Base-by-base conservation (phyloP, 257 asterid species). In the Gentiana straminea region DNA sequence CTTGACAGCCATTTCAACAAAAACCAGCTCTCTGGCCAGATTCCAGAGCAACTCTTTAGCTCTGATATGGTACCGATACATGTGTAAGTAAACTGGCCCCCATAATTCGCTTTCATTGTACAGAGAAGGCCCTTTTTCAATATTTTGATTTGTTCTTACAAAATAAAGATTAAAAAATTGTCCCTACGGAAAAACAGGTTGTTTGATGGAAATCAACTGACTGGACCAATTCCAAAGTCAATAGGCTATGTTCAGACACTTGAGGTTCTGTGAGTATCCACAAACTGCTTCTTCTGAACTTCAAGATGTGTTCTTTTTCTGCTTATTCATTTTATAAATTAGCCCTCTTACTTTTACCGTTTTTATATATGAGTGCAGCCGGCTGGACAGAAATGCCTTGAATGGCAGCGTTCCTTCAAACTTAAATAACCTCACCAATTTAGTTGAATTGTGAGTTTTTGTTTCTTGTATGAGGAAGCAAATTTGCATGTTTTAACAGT, bases 1-100 rank as follows among this genome's bases (percentile, higher is more conserved):
- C 52, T 37, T 60, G 70, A 62, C 85, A 84, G 96, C 79, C 93
- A 80, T 80, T 87, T 87, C 73, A 79, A 77, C 68, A 80, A 78
- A 54, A 87, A 87, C 70, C 78, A 53, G 80, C 82, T 87, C 49
- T 76, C 93, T 0, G 94, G 94, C 33, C 65, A 64, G 59, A 87
- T 87, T 59, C 94, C 96, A 1, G 74, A 69, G 56, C 66, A 73
- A 47, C 81, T 87, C 37, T 87, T 87, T 52, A 74, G 76, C 69
- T 66, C 81, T 4, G 85, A 80, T 70, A 79, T 84, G 96, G 75
- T 82, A 35, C 59, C 82, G 63, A 72, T 77, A 66, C 89, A 87
- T 54, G 63, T 84, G 96, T 87, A 82, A 78, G 94, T 70, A 68
- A 54, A 35, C 1, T 39, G 4, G 8, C 44, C 44, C 44, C 48